Evolutionary conservation across 495 filamentous ascomycete species (phyloP), one percentile per base, ranked within the genome.

Genomic region (Penicillium nucicola): DNA sequence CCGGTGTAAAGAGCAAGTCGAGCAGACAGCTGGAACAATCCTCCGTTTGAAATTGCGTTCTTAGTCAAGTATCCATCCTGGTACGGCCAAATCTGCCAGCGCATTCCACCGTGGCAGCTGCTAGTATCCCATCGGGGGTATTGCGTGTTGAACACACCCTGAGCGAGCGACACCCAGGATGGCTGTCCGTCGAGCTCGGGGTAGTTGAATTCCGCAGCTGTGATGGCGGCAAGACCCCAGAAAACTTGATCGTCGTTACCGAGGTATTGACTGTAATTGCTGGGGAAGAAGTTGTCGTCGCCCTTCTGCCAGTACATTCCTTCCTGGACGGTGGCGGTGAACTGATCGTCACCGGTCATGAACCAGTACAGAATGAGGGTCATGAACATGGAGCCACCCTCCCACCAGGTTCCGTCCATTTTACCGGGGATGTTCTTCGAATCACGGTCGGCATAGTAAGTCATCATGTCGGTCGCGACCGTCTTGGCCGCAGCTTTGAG

Each of bases 11-110:
- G 74, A 3, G 80, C 85, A 10, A 93, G 72, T 1, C 89, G 83
- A 0, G 88, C 77, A n/a, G 85, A 83, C n/a, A 93, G 71, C 62
- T 91, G 88, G 67, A 92, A 90, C 56, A 93, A 83, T 51, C 82
- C 83, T 5, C 86, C 88, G 64, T 90, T 90, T 32, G 86, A 85
- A 41, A 90, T 84, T 23, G 81, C 78, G 70, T 92, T 92, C 64
- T 91, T 90, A 69, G 86, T 90, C 54, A 81, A 78, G 66, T 87
- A 95, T 9, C 91, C 91, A 19, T 72, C 82, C 70, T 92, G 89
- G 68, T 88, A 91, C 8, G 80, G 75, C 67, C 82, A 89, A 50
- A 95, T 86, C 70, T 95, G 90, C 91, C 91, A 95, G 48, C 84
- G 77, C 42, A 95, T 69, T 2, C 91, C 91, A 36, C 91, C 91